phyloP scores from a whole-genome alignment of 306 rosid species.

The Lablab purpureus region DNA sequence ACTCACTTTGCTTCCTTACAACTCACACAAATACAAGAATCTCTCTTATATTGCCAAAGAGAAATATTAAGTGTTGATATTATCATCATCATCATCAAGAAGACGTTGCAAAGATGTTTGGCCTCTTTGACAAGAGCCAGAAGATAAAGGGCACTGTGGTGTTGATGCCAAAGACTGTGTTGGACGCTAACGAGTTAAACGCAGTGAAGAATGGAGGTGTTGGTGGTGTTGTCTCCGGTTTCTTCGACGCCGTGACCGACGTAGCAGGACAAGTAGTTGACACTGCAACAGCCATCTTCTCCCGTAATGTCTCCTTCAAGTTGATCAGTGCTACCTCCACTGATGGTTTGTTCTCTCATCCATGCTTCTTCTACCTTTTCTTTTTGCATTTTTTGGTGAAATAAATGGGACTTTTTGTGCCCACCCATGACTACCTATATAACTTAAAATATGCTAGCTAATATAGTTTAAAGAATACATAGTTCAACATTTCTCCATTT shows the following conservation, averaged over 20 bases:
- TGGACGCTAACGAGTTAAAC: constrained; percentile 12
- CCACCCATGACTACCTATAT: background rate
- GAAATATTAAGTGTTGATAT: too few species aligned
- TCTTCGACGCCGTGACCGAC: background rate
- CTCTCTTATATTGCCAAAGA: background rate
- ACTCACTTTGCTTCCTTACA: background rate
- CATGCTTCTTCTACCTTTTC: too few species aligned
- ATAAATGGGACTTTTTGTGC: background rate
- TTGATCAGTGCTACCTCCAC: constrained; percentile 41
- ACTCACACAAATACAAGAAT: background rate
- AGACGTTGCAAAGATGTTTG: constrained; percentile 20
- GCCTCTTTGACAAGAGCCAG: background rate
- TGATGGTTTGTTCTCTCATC: constrained; percentile 22
- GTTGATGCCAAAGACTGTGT: constrained; percentile 38
- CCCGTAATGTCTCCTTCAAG: constrained; percentile 5
- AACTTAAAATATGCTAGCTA: background rate
- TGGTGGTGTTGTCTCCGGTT: background rate
- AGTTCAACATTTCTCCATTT: background rate
- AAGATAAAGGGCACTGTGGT: constrained; percentile 44
- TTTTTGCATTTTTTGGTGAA: background rate
- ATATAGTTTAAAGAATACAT: background rate
- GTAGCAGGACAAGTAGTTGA: background rate
- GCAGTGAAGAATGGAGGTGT: background rate
- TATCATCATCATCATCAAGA: too few species aligned
- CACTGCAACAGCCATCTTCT: background rate